Conservation (phyloP, 2,329 filamentous ascomycete genomes). For the Apiospora hydei region DNA sequence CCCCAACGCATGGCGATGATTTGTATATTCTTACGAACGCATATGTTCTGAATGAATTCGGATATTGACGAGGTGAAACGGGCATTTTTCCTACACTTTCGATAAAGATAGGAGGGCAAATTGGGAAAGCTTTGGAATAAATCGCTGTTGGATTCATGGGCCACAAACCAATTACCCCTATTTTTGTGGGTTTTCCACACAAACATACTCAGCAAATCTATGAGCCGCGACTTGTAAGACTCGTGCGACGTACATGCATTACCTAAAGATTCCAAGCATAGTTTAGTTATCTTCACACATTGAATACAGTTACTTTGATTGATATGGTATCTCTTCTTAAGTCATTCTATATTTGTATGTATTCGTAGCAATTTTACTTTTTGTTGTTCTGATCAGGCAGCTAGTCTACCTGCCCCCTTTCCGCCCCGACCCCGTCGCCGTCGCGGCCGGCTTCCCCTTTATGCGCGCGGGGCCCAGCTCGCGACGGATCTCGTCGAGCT, state of each 20-base stretch:
- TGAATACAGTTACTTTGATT: too few species aligned
- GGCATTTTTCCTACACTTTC: too few species aligned
- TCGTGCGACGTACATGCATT: too few species aligned
- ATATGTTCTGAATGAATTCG: too few species aligned
- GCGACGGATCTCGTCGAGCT: conserved; percentile 87
- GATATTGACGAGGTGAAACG: not conserved
- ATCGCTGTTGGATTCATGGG: not conserved
- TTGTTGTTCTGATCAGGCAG: not conserved
- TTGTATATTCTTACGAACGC: not conserved
- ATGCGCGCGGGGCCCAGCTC: conserved; percentile 81
- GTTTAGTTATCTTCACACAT: too few species aligned
- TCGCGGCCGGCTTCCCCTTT: conserved; percentile 34
- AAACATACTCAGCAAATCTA: not conserved
- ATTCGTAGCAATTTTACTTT: not conserved
- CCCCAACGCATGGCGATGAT: not conserved
- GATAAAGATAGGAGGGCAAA: too few species aligned
- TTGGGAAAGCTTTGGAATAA: not conserved
- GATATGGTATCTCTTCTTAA: not conserved
- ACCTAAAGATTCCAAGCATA: too few species aligned
- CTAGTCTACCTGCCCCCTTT: too few species aligned
- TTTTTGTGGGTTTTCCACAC: not conserved
- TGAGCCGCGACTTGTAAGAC: too few species aligned
- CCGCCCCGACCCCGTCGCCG: conserved; percentile 22
- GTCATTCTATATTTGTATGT: conserved; percentile 7
- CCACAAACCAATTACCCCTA: not conserved